Evolutionary conservation across 371 early-diverging fungal species (phyloP), one percentile per base, ranked within the genome.

Genomic region (Apophysomyces variabilis): DNA sequence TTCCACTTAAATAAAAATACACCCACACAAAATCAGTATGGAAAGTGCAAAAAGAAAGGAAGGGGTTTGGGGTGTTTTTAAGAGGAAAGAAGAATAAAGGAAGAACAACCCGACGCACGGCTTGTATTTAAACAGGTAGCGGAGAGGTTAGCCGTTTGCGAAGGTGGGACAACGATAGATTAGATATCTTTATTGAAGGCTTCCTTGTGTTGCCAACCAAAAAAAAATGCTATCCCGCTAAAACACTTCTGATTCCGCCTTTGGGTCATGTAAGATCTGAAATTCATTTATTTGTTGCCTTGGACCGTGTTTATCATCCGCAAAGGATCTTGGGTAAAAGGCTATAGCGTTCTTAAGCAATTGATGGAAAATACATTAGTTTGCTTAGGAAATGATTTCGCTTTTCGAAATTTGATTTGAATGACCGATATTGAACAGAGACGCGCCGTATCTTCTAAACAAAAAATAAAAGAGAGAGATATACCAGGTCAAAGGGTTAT

Each of bases 161-260:
- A 50, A 61, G 43, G 73, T 73, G 35, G 66, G 45, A 73, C 73
- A 69, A 69, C 47, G 54, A 73, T 68, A 63, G 66, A 73, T 73
- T 73, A 69, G 69, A 68, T 73, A 66, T 26, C 62, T 65, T 62
- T 64, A 66, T 64, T 70, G 63, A 64, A 58, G 59, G 39, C 64
- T 46, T 61, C 44, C 38, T 69, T 68, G 66, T 68, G 69, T 66
- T 36, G 60, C 68, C 57, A 46, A 43, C 58, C 32, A 26, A 26
- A 26, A 26, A 26, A 26, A 68, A 50, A 50, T 50, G 9, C 21
- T 58, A 61, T 60, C 68, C 73, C 69, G 58, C 65, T 50, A 26
- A 18, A 9, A 16, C 32, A 6, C 21, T 21, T 62, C 69, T 68
- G 69, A 58, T 69, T 65, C 65, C 61, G 69, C 66, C 64, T 37